Percentiles rank a stretch among this genome's conserved stretches.
Conservation (phyloP, 345 rosid species). For the Eucalyptus regnans region DNA sequence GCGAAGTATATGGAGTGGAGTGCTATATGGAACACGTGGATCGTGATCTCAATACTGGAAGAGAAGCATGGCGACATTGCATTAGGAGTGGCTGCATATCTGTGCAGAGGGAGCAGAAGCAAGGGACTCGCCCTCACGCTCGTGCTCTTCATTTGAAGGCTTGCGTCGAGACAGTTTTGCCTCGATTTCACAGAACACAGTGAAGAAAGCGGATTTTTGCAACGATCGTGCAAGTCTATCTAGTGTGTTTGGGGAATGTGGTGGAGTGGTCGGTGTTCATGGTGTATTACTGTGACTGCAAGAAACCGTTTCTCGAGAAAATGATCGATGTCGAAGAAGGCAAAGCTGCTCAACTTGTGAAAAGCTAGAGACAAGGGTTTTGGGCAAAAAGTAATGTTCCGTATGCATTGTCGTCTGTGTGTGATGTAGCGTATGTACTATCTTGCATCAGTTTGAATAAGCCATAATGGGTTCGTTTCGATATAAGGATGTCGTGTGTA, state of each 20-base stretch:
- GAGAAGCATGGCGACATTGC: conserved; percentile 22
- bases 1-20: conserved; percentile 19
- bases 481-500: neutral
- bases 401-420: neutral
- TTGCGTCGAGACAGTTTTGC: neutral
- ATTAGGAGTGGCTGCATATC: conserved; percentile 5
- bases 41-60: conserved; percentile 15
- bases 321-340: conserved; percentile 10
- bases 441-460: neutral
- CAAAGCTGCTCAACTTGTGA: neutral
- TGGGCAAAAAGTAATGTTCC: neutral
- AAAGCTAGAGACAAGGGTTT: neutral
- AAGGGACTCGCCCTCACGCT: conserved; percentile 6
- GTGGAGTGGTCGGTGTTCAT: conserved; percentile 7
- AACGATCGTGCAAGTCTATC: neutral
- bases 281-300: conserved; percentile 9
- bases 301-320: neutral
- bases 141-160: neutral
- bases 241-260: conserved; percentile 1
- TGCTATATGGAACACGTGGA: conserved; percentile 16
- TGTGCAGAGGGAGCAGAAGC: conserved; percentile 11
- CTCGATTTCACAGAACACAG: neutral
- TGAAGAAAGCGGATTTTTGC: neutral
- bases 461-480: neutral
- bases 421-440: neutral